Evolutionary conservation across 2,329 filamentous ascomycete genomes (phyloP), one percentile per base, ranked within the genome.

Genomic region (Clonostachys chloroleuca): DNA sequence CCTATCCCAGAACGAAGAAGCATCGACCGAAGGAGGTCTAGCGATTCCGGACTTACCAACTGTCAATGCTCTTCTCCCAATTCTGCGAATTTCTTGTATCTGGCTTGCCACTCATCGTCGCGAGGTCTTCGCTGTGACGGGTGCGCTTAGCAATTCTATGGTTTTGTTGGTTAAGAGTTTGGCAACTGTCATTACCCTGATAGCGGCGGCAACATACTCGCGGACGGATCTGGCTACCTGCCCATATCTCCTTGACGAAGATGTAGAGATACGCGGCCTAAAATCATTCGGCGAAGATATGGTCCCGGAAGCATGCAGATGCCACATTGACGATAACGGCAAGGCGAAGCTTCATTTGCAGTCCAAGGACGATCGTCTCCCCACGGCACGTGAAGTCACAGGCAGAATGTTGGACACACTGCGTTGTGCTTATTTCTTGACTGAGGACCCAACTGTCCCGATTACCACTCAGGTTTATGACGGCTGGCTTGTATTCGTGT

Each of bases 241-340:
- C 40, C 68, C 68, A 13, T 81, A 80, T 56, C 62, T 81, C 17
- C 67, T 82, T 2, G 54, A 65, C 0, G 78, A 82, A 55, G 78
- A 82, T 48, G 53, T 74, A 48, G 65, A 74, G 49, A 63, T 69
- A 14, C 59, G 71, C 12, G 74, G 75, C 5, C 57, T 77, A 33
- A 62, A 64, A 14, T 67, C 73, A 4, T 59, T 78, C 16, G 64
- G 65, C 40, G 61, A 65, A 17, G 58, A 65, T 2, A 50, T 56
- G 10, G 57, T 76, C 5, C 68, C 69, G 2, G 53, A 62, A 39
- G 62, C 62, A 24, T 75, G 72, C 47, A 63, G 67, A 47, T 61
- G 69, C 14, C 68, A 65, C 47, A 65, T 61, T 44, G 52, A 53
- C 20, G 60, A 65, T 18, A 56, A 60, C 34, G 63, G 62, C 20